Conservation (phyloP, 345 rosid genomes). For the Linum tenue region DNA sequence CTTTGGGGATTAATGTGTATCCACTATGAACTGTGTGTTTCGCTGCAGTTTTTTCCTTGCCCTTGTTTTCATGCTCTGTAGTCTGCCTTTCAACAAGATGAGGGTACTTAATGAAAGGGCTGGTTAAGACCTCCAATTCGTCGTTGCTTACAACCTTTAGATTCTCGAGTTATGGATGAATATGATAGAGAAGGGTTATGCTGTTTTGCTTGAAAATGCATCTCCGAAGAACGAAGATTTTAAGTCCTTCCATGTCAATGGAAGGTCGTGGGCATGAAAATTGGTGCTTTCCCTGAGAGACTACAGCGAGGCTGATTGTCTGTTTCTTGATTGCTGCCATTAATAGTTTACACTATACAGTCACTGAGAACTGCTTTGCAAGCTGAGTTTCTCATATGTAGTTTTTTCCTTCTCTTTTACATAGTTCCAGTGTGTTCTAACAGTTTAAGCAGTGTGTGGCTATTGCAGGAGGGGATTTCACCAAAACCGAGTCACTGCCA, state of each 20-base stretch:
- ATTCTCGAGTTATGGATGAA: background rate
- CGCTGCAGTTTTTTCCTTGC: too few relatives aligned
- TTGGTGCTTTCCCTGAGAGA: too few relatives aligned
- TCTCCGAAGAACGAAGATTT: background rate
- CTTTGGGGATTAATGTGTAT: too few relatives aligned
- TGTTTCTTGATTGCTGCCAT: too few relatives aligned
- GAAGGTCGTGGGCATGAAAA: background rate
- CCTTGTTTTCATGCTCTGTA: too few relatives aligned
- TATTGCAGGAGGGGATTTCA: background rate
- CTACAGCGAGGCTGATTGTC: too few relatives aligned
- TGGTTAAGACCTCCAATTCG: too few relatives aligned
- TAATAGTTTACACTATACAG: too few relatives aligned
- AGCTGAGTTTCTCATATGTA: background rate
- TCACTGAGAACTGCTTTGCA: background rate
- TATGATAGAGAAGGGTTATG: background rate
- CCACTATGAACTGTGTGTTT: too few relatives aligned
- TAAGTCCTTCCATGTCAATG: background rate
- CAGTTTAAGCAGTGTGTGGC: conserved; percentile 2
- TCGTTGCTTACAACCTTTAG: too few relatives aligned
- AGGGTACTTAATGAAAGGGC: too few relatives aligned
- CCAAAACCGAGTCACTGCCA: background rate
- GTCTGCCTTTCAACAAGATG: too few relatives aligned
- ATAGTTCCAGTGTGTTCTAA: background rate
- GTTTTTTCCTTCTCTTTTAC: background rate
- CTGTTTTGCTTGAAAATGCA: background rate